Conservation (phyloP, 2,329 filamentous ascomycete species). For the Calonectria fujianensis region DNA sequence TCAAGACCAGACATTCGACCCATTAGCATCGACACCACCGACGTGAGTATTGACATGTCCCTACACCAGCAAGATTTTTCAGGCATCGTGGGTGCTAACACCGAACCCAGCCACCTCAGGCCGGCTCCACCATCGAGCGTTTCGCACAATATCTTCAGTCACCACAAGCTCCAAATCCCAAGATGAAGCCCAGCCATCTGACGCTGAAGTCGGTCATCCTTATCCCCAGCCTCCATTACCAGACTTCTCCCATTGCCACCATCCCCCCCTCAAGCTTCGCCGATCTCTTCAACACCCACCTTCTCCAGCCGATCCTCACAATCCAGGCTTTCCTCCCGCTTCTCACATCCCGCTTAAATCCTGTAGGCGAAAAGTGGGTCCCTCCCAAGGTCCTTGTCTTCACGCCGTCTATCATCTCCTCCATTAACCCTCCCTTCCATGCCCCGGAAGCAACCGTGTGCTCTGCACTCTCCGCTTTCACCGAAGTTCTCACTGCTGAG, state of each 20-base stretch:
- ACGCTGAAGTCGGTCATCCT: constrained; percentile 87
- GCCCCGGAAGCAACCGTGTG: constrained; percentile 91
- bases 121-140: constrained; percentile 80
- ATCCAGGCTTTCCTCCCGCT: constrained; percentile 93
- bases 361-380: constrained; percentile 68
- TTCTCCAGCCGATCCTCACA: constrained; percentile 91
- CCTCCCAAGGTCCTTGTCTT: constrained; percentile 84
- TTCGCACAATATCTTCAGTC: constrained; percentile 83
- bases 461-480: constrained; percentile 90
- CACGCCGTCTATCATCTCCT: constrained; percentile 87
- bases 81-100: constrained; percentile 18
- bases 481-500: constrained; percentile 86
- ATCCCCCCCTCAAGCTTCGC: constrained; percentile 89
- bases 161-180: constrained; percentile 84
- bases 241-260: constrained; percentile 88
- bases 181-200: constrained; percentile 84
- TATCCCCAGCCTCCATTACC: constrained; percentile 87
- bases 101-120: constrained; percentile 76
- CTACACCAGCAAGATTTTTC: constrained; percentile 6
- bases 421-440: constrained; percentile 86
- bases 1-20: constrained; percentile 88
- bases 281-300: constrained; percentile 92
- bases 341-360: constrained; percentile 77
- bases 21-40: constrained; percentile 87
- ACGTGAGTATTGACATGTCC: constrained; percentile 71